Percentiles rank a stretch among this genome's conserved stretches.
These are phyloP conservation scores for Lachnellula occidentalis DNA, from an alignment of 2,329 filamentous ascomycete species.

Conservation along the genomic window DNA sequence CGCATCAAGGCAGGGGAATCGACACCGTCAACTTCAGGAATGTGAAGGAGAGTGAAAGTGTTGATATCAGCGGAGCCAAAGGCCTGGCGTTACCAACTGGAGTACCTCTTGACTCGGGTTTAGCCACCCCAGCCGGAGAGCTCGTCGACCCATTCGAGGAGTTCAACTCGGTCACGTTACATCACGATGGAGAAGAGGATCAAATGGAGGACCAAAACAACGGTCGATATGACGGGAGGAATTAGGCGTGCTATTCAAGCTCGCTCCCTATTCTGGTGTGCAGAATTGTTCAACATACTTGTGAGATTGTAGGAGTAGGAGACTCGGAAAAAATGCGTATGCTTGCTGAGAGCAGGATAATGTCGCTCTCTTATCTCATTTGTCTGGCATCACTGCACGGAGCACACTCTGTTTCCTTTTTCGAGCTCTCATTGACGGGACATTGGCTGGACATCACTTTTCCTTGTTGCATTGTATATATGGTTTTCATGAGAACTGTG, in stretches of 20 bases:
- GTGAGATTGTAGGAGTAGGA: constrained; percentile 3
- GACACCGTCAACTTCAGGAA: constrained; percentile 97
- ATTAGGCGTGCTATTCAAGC: neutral
- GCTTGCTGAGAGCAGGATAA: neutral
- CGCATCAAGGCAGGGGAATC: constrained; percentile 80
- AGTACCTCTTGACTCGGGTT: constrained; percentile 78
- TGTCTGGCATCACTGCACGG: neutral
- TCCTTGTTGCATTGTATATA: constrained; percentile 18
- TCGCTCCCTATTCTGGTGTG: neutral
- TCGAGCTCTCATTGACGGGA: neutral
- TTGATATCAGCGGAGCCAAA: constrained; percentile 66
- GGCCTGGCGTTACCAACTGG: constrained; percentile 55
- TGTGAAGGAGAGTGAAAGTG: constrained; percentile 93
- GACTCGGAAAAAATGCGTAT: neutral
- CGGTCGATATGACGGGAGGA: constrained; percentile 25
- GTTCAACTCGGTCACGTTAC: constrained; percentile 96
- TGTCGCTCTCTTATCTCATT: neutral
- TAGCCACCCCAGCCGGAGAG: constrained; percentile 80
- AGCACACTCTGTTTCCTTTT: constrained; percentile 1
- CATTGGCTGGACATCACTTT: constrained; percentile 5
- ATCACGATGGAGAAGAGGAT: constrained; percentile 83
- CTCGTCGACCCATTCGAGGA: constrained; percentile 89
- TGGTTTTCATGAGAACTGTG: constrained; percentile 15
- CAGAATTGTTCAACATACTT: neutral
- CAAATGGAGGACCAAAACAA: constrained; percentile 29